Evolutionary conservation across 2,329 filamentous ascomycete species (phyloP), one percentile per base, ranked within the genome.

Genomic region (Hypoxylon sp.): DNA sequence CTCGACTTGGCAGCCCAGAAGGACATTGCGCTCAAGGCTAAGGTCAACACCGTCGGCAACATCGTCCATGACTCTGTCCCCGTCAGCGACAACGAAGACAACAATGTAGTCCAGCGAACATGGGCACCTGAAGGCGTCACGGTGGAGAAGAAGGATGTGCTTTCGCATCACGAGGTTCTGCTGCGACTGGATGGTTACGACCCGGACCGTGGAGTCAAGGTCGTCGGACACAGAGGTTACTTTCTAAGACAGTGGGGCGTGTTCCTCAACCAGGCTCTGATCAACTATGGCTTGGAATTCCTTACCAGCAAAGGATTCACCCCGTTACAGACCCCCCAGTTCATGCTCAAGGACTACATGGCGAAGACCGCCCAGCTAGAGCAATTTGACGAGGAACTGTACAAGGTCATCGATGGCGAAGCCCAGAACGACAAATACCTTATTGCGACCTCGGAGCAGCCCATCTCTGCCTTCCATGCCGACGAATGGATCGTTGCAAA

Each of bases 361-460:
- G 94, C 92, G 67, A 98, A 98, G 86, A 99, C 96, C 0, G 96
- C 96, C 2, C 96, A 99, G 82, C 89, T 99, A 26, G 94, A 96
- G 74, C 93, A 98, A 77, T 99, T 99, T 77, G 96, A 99, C 78
- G 96, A 98, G 80, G 95, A 98, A 81, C 85, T 99, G 56, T 99
- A 99, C 87, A 98, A 98, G 83, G 95, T 99, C 24, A 90, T 95
- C 73, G 92, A 92, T 79, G 92, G 93, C 65, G 94, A 97, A 75
- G 90, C 93, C 71, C 89, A 93, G 75, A 93, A 92, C 55, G 96
- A 98, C 83, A 98, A 98, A 83, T 91, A 91, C 74, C 81, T 87
- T 11, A 87, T 87, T 74, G 93, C 93, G 26, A 97, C 94, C 65
- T 96, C 92, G 29, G 96, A 99, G 81, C 96, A 99, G 81, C 96